These are phyloP conservation scores for Leucosporidium scottii DNA, from an alignment of 768 basidiomycete species.

Conservation along the genomic window DNA sequence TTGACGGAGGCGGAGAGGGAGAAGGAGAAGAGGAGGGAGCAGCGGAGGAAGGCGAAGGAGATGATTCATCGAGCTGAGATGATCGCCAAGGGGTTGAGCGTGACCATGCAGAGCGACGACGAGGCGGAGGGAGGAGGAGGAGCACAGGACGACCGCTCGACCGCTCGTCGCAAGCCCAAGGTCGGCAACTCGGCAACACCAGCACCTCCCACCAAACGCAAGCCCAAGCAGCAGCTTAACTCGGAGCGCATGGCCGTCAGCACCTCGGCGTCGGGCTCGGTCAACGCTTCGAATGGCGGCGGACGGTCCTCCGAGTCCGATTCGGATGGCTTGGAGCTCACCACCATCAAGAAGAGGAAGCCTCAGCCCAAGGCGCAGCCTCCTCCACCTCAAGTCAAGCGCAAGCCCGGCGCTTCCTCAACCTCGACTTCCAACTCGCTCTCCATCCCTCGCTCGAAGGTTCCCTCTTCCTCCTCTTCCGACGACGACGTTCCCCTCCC, in stretches of 20 bases:
- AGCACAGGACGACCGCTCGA: too few species aligned
- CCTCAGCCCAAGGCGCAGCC: too few species aligned
- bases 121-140: too few species aligned
- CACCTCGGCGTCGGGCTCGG: too few species aligned
- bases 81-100: too few species aligned
- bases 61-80: slow-evolving; percentile 51
- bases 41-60: slow-evolving; percentile 53
- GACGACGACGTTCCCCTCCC: background rate
- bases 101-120: too few species aligned
- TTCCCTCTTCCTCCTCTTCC: background rate
- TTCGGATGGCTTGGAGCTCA: too few species aligned
- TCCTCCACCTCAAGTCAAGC: too few species aligned
- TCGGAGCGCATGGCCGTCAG: background rate
- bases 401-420: too few species aligned
- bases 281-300: too few species aligned
- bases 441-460: background rate
- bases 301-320: too few species aligned
- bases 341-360: too few species aligned
- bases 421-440: background rate
- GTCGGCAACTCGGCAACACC: background rate
- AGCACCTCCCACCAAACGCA: background rate
- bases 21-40: slow-evolving; percentile 9
- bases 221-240: background rate
- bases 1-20: background rate
- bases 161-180: background rate